Evolutionary conservation across 495 filamentous ascomycete genomes (phyloP).

Genomic region (Penicillium dipodomyicola): DNA sequence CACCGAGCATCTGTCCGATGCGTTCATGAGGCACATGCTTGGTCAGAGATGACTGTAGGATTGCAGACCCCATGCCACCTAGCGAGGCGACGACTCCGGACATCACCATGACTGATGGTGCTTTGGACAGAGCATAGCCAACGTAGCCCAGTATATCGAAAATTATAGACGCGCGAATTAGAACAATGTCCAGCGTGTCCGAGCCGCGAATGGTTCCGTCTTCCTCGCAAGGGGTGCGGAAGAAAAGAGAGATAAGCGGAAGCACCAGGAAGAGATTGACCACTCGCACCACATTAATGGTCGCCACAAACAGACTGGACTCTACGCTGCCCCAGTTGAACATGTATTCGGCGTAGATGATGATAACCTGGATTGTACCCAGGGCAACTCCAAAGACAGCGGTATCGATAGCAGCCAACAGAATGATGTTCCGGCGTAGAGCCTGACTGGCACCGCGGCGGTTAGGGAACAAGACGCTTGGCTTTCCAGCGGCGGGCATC

Average conservation of each 20-base stretch:
- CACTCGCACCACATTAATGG: conserved; percentile 73
- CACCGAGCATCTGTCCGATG: conserved; percentile 82
- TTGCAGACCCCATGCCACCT: conserved; percentile 82
- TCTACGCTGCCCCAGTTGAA: conserved; percentile 82
- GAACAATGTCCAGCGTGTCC: conserved; percentile 69
- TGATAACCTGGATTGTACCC: conserved; percentile 70
- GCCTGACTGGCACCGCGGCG: conserved; percentile 57
- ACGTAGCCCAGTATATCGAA: conserved; percentile 75
- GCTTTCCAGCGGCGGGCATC: conserved; percentile 64
- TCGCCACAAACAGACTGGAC: conserved; percentile 71
- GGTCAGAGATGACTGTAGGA: conserved; percentile 75
- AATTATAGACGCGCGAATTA: conserved; percentile 73
- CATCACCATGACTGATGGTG: conserved; percentile 54
- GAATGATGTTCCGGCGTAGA: conserved; percentile 73
- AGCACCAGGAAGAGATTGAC: conserved; percentile 69
- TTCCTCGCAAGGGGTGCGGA: conserved; percentile 51
- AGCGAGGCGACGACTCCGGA: conserved; percentile 70
- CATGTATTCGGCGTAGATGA: conserved; percentile 74
- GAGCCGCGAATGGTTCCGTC: conserved; percentile 62
- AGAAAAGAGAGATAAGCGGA: conserved; percentile 65
- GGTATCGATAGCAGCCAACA: conserved; percentile 76
- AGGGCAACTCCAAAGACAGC: conserved; percentile 77
- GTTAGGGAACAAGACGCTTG: conserved; percentile 57
- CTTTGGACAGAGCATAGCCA: conserved; percentile 65
- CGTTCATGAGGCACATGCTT: conserved; percentile 84